Evolutionary conservation across 352 stramenopile species (phyloP).

Genomic region (Pythium phragmiticola): DNA sequence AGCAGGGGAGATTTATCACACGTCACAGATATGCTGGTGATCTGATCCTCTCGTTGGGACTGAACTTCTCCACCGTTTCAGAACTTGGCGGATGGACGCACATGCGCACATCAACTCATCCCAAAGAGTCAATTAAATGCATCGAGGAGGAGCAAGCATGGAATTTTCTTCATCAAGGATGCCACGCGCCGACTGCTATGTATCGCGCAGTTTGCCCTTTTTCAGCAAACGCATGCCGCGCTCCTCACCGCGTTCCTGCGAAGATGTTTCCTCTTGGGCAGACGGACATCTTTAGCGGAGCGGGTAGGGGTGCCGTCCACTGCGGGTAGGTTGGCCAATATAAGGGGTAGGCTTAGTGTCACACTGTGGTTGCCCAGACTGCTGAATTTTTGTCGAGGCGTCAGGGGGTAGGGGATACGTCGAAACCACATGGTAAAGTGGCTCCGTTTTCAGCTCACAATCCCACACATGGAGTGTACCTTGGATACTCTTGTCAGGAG

Average conservation of each 20-base stretch:
- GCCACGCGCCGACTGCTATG: not conserved
- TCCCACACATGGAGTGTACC: not conserved
- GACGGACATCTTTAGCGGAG: not conserved
- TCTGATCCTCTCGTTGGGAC: not conserved
- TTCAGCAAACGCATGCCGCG: not conserved
- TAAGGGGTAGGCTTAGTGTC: slow-evolving; percentile 2
- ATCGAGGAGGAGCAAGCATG: not conserved
- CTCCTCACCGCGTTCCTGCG: not conserved
- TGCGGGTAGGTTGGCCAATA: slow-evolving; percentile 7
- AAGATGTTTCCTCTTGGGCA: not conserved
- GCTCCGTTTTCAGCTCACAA: slow-evolving; percentile 4
- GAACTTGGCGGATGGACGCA: not conserved
- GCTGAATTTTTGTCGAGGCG: not conserved
- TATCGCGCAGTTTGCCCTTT: not conserved
- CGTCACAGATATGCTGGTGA: slow-evolving; percentile 2
- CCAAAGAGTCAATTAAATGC: not conserved
- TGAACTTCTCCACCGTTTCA: not conserved
- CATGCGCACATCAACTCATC: not conserved
- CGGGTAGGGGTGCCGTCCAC: slow-evolving; percentile 13
- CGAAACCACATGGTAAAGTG: slow-evolving; percentile 15
- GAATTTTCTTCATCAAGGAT: not conserved
- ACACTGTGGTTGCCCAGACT: not conserved
- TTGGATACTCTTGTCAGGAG: slow-evolving; percentile 6
- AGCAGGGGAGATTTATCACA: slow-evolving; percentile 3
- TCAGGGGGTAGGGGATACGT: slow-evolving; percentile 8